These are phyloP conservation scores for Sporobolomyces phaffii DNA, from an alignment of 768 basidiomycete species.

Conservation along the genomic window DNA sequence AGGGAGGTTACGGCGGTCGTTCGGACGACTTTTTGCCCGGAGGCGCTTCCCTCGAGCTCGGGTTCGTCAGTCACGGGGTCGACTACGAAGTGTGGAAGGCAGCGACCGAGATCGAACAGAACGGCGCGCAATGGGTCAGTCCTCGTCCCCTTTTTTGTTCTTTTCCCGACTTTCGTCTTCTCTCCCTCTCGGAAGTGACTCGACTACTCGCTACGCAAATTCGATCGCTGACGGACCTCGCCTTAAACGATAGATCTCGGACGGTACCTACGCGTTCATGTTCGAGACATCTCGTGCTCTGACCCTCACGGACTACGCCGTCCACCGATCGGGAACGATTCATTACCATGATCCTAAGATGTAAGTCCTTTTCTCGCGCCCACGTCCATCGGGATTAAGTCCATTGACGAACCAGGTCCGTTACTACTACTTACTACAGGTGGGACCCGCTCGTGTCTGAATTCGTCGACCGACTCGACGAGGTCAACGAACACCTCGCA, in stretches of 20 bases:
- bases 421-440: conserved; percentile 47
- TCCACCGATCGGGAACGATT: conserved; percentile 57
- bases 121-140: conserved; percentile 48
- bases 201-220: too few species aligned
- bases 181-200: too few species aligned
- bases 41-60: conserved; percentile 59
- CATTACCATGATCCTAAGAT: conserved; percentile 56
- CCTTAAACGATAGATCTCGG: too few species aligned
- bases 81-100: conserved; percentile 59
- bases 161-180: too few species aligned
- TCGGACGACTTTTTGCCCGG: conserved; percentile 61
- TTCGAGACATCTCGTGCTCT: conserved; percentile 61
- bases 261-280: conserved; percentile 54
- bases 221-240: too few species aligned
- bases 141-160: too few species aligned
- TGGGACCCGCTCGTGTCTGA: conserved; percentile 59
- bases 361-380: background rate
- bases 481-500: conserved; percentile 55
- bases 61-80: conserved; percentile 40
- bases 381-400: too few species aligned
- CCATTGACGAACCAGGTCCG: too few species aligned
- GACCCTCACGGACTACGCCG: conserved; percentile 61
- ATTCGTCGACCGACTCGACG: conserved; percentile 57
- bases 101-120: conserved; percentile 55
- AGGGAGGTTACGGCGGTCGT: conserved; percentile 57